A percentile compares a stretch with the other conserved stretches of the same genome.
phyloP scores from a whole-genome alignment of 2,329 filamentous ascomycete species.

The Arthrobotrys musiformis region DNA sequence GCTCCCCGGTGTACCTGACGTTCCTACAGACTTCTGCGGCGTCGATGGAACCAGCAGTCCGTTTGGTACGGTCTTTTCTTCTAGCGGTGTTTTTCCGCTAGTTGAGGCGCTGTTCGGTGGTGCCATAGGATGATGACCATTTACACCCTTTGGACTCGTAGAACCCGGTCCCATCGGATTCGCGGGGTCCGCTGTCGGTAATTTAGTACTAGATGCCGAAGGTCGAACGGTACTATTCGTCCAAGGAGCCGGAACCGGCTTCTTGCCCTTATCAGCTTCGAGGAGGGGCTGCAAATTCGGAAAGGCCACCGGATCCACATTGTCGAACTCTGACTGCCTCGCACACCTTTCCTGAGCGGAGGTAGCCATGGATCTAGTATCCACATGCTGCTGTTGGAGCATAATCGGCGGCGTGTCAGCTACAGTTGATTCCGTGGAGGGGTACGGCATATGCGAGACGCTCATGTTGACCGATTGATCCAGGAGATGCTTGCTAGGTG shows the following conservation, averaged over 20 bases:
- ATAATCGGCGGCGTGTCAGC: constrained; percentile 13
- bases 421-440: constrained; percentile 4
- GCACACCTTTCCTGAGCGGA: not conserved
- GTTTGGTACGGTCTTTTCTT: not conserved
- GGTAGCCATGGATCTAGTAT: not conserved
- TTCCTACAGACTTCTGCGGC: not conserved
- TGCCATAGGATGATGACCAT: not conserved
- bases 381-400: not conserved
- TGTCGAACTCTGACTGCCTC: not conserved
- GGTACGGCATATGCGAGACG: not conserved
- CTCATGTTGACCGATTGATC: not conserved
- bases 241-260: too few species aligned
- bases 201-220: not conserved
- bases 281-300: not conserved
- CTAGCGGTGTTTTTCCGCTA: not conserved
- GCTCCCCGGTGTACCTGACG: not conserved
- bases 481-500: constrained; percentile 28
- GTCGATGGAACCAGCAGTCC: not conserved
- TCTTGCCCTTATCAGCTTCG: not conserved
- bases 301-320: not conserved
- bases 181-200: not conserved
- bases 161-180: not conserved
- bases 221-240: not conserved
- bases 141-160: not conserved
- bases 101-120: not conserved